Evolutionary conservation across 2,329 filamentous ascomycete species (phyloP).

Genomic region (Phyllosticta citribraziliensis): DNA sequence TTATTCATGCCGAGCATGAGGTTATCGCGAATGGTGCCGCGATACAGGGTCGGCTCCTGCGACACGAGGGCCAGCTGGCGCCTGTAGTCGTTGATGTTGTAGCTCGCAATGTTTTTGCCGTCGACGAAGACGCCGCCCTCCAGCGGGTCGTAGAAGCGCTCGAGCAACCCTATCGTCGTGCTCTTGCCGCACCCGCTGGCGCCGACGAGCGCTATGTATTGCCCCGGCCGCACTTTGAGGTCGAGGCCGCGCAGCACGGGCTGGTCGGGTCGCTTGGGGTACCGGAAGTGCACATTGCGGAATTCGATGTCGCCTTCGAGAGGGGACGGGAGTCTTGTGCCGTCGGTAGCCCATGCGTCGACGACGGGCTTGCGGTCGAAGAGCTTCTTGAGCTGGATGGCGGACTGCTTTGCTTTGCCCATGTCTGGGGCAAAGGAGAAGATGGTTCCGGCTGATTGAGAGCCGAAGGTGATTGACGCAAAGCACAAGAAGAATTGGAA

Average conservation of each 20-base stretch:
- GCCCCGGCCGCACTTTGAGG: slow-evolving; percentile 60
- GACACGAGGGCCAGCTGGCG: slow-evolving; percentile 77
- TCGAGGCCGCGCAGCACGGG: slow-evolving; percentile 82
- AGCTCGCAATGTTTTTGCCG: slow-evolving; percentile 63
- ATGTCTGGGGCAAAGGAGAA: slow-evolving; percentile 89
- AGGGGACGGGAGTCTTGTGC: slow-evolving; percentile 44
- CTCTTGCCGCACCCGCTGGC: slow-evolving; percentile 85
- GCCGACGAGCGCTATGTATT: slow-evolving; percentile 81
- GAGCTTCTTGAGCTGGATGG: slow-evolving; percentile 63
- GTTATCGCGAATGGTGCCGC: slow-evolving; percentile 84
- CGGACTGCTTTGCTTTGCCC: slow-evolving; percentile 82
- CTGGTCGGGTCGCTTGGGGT: slow-evolving; percentile 78
- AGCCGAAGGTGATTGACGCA: slow-evolving; percentile 77
- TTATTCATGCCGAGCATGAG: slow-evolving; percentile 56
- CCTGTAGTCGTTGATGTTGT: slow-evolving; percentile 65
- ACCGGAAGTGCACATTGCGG: slow-evolving; percentile 86
- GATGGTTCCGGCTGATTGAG: slow-evolving; percentile 80
- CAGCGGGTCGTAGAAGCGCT: slow-evolving; percentile 84
- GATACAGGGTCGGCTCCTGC: slow-evolving; percentile 90
- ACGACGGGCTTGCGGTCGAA: slow-evolving; percentile 73
- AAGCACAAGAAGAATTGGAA: slow-evolving; percentile 94
- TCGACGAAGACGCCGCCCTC: slow-evolving; percentile 72
- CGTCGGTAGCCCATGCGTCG: slow-evolving; percentile 68
- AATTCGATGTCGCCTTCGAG: slow-evolving; percentile 76
- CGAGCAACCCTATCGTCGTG: slow-evolving; percentile 77